Evolutionary conservation across 2,329 filamentous ascomycete genomes (phyloP), one percentile per base, ranked within the genome.

Genomic region (Aaosphaeria arxii): DNA sequence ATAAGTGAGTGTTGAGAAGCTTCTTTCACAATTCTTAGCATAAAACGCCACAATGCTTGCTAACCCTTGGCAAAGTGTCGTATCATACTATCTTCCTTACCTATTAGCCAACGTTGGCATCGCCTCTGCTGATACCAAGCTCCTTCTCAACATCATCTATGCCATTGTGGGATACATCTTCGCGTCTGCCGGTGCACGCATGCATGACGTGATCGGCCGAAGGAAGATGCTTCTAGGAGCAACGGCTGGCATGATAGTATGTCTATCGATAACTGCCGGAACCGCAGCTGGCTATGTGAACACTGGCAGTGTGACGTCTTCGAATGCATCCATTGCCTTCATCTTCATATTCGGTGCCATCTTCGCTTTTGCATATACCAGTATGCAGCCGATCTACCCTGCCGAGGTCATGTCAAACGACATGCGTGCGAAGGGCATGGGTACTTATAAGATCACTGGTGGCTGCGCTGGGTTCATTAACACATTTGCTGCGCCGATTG

Each of bases 101-200:
- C 64, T 70, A 48, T 49, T 67, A 11, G 54, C 60, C 17, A 61
- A 64, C 9, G 68, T 66, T 11, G 68, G 68, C 17, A 70, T 71
- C 49, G 62, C 49, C 5, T 46, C 54, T 45, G 56, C 61, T 2
- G 55, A 59, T 43, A 68, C 59, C 1, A 66, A 70, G 45, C 57
- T 70, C 24, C 52, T 71, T 7, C 59, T 71, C 46, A 71, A 71
- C 51, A 66, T 65, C 36, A 66, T 69, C 49, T 66, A 68, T 47
- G 61, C 64, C 1, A 58, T 67, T 30, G 60, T 63, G 40, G 57
- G 61, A 17, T 62, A 61, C 53, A 55, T 69, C 7, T 64, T 63
- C 29, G 58, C 63, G 1, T 56, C 67, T 2, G 62, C 62, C 38
- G 66, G 67, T 7, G 64, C 66, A 1, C 63, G 62, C 6, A 47